A percentile compares a stretch with the other conserved stretches of the same genome.
Conservation (phyloP, 495 filamentous ascomycete genomes). For the Trichoderma virens region DNA sequence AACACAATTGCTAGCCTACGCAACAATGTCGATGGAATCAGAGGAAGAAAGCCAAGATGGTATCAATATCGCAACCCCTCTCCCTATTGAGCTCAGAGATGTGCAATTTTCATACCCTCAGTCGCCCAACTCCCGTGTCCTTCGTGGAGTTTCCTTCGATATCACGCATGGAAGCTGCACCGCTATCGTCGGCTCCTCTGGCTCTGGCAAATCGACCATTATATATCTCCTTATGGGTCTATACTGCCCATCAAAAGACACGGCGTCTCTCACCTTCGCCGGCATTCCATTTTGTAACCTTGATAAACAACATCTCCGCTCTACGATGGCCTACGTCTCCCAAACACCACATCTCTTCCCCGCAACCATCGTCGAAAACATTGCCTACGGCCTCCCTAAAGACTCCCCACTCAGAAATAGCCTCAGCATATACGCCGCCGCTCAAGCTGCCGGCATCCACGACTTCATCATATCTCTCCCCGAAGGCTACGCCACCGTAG, state of each 20-base stretch:
- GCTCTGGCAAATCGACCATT: constrained; percentile 85
- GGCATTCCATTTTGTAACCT: constrained; percentile 46
- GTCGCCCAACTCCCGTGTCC: constrained; percentile 41
- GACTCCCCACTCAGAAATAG: constrained; percentile 28
- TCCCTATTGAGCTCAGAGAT: constrained; percentile 54
- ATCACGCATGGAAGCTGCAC: constrained; percentile 54
- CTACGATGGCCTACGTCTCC: constrained; percentile 64
- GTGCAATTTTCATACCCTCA: constrained; percentile 65
- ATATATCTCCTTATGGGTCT: constrained; percentile 57
- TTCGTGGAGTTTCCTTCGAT: constrained; percentile 52
- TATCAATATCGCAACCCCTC: constrained; percentile 37
- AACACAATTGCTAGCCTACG: constrained; percentile 63
- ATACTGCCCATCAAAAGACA: constrained; percentile 16
- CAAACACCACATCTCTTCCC: constrained; percentile 76
- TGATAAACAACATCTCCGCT: constrained; percentile 57
- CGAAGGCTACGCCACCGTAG: constrained; percentile 61
- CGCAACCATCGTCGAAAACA: constrained; percentile 64
- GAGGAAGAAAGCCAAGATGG: constrained; percentile 50
- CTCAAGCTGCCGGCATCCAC: constrained; percentile 64
- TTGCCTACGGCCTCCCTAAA: constrained; percentile 62
- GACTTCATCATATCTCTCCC: constrained; percentile 71
- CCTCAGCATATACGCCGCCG: constrained; percentile 48
- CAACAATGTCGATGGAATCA: constrained; percentile 41
- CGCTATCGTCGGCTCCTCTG: constrained; percentile 75
- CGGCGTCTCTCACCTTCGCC: constrained; percentile 47